A percentile compares a stretch with the other conserved stretches of the same genome.
Evolutionary conservation across 2,329 filamentous ascomycete species (phyloP).

Genomic region (Colletotrichum orchidophilum): DNA sequence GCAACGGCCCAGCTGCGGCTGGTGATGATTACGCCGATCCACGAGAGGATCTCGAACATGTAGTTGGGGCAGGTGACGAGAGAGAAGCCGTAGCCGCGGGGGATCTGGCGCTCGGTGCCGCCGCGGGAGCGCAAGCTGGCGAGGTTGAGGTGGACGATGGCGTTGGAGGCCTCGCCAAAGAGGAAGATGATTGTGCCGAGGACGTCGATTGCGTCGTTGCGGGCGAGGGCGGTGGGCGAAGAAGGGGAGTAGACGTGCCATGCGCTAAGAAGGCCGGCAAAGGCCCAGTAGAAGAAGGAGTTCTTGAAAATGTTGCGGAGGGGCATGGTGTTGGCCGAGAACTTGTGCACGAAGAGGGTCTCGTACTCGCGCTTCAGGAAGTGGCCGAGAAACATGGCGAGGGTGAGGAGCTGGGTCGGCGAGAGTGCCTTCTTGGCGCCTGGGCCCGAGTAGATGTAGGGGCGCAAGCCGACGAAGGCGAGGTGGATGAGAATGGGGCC

Average conservation of each 20-base stretch:
- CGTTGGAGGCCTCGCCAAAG: constrained; percentile 83
- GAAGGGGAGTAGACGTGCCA: constrained; percentile 85
- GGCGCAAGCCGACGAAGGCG: constrained; percentile 75
- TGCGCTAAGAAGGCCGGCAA: constrained; percentile 83
- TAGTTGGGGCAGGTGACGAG: constrained; percentile 97
- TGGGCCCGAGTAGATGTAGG: constrained; percentile 63
- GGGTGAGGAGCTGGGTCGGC: constrained; percentile 76
- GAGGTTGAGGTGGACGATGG: constrained; percentile 81
- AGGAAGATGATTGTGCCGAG: constrained; percentile 76
- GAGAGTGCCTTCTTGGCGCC: constrained; percentile 61
- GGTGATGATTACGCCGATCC: constrained; percentile 83
- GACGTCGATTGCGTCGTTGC: constrained; percentile 64
- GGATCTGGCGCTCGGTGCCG: constrained; percentile 88
- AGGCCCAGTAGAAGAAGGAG: constrained; percentile 90
- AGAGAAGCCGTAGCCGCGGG: constrained; percentile 83
- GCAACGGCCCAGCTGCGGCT: constrained; percentile 82
- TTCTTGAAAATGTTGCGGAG: constrained; percentile 92
- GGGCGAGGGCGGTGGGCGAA: constrained; percentile 69
- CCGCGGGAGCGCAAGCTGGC: constrained; percentile 80
- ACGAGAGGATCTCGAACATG: constrained; percentile 89
- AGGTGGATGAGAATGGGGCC: constrained; percentile 91
- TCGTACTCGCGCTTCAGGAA: constrained; percentile 96
- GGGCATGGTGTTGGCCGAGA: constrained; percentile 95
- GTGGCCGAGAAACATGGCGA: constrained; percentile 80
- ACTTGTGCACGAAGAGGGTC: constrained; percentile 93